Percentiles rank a stretch among this genome's conserved stretches.
These are phyloP conservation scores for Puccinia hordei DNA, from an alignment of 1,284 basidiomycete species.

Conservation along the genomic window DNA sequence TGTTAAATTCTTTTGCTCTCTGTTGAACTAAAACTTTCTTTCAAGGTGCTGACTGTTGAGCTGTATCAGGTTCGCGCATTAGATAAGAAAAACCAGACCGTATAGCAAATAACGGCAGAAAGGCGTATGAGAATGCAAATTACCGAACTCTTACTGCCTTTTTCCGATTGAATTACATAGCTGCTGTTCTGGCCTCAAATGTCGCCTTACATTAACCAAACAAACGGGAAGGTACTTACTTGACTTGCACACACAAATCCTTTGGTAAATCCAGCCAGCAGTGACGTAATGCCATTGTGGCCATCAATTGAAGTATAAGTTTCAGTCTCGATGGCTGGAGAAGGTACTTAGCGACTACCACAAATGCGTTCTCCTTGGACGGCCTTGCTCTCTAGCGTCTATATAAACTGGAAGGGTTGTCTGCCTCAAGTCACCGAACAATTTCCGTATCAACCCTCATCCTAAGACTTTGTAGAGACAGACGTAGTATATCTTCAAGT, in stretches of 20 bases:
- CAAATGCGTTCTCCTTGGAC: background rate
- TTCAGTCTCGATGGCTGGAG: background rate
- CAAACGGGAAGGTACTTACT: background rate
- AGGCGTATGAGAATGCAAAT: constrained; percentile 11
- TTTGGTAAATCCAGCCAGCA: constrained; percentile 2
- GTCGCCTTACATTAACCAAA: background rate
- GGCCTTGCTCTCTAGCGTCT: background rate
- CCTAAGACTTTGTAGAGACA: background rate
- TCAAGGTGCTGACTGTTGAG: constrained; percentile 15
- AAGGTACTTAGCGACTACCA: background rate
- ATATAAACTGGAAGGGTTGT: background rate
- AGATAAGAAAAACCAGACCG: constrained; percentile 3
- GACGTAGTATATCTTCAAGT: background rate
- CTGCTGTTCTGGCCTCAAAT: background rate
- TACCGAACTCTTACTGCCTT: background rate
- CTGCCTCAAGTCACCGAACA: background rate
- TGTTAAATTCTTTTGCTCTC: background rate
- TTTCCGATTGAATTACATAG: constrained; percentile 18
- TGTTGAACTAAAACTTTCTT: constrained; percentile 7
- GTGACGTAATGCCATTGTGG: constrained; percentile 33
- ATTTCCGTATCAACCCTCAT: background rate
- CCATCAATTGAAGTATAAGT: constrained; percentile 10
- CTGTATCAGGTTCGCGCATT: background rate
- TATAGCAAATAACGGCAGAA: constrained; percentile 19
- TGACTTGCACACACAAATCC: background rate